Conservation (phyloP, 106 monocot genomes). For the Dendrobium catenatum region DNA sequence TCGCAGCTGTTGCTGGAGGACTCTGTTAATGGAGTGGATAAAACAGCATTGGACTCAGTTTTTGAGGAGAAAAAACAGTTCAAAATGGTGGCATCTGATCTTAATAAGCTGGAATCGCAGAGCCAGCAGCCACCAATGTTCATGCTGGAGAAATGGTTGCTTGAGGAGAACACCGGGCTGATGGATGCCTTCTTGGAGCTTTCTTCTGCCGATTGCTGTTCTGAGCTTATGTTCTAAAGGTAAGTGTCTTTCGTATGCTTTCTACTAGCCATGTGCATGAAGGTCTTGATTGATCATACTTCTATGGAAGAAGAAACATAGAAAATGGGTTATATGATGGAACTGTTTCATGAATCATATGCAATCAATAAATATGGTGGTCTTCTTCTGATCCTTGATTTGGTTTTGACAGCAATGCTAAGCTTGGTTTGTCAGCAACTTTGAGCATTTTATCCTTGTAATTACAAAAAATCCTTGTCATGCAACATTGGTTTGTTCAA, state of each 20-base stretch:
- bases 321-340: background rate
- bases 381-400: background rate
- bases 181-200: conserved; percentile 39
- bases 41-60: conserved; percentile 5
- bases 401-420: background rate
- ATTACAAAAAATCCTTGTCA: background rate
- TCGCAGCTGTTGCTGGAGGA: conserved; percentile 20
- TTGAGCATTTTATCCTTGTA: background rate
- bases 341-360: background rate
- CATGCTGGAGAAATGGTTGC: conserved; percentile 61
- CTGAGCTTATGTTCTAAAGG: conserved; percentile 30
- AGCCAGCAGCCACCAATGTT: background rate
- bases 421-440: background rate
- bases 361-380: background rate
- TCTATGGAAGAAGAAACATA: background rate
- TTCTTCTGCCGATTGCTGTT: conserved; percentile 20
- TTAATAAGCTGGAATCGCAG: background rate
- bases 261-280: background rate
- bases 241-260: background rate
- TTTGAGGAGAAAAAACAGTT: background rate
- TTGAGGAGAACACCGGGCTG: conserved; percentile 41
- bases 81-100: background rate
- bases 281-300: background rate
- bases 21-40: conserved; percentile 17
- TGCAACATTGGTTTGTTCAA: background rate